Conservation (phyloP, 108 stramenopile genomes). For the Fistulifera pelliculosa region DNA sequence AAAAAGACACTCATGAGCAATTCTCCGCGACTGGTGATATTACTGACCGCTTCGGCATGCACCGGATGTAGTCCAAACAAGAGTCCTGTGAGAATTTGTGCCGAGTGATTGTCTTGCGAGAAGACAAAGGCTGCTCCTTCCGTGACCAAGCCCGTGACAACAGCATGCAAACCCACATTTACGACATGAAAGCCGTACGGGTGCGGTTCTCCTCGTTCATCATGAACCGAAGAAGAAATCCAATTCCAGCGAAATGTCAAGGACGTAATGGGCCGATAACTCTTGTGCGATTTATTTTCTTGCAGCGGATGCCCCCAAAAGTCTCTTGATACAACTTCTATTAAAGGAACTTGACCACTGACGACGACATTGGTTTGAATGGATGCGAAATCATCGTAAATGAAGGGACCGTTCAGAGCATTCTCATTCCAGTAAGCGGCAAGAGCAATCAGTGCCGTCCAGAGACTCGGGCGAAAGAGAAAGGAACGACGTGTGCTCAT, state of each 20-base stretch:
- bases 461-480: conserved; percentile 19
- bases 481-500: not conserved
- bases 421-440: conserved; percentile 27
- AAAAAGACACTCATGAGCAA: conserved; percentile 41
- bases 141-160: conserved; percentile 38
- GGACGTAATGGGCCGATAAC: conserved; percentile 46
- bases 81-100: conserved; percentile 30
- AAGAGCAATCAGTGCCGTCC: conserved; percentile 29
- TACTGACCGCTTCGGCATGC: conserved; percentile 48
- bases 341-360: conserved; percentile 32
- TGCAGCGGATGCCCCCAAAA: conserved; percentile 43
- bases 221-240: not conserved
- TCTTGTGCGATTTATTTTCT: conserved; percentile 33
- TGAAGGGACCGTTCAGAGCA: conserved; percentile 29
- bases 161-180: conserved; percentile 36
- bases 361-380: conserved; percentile 40
- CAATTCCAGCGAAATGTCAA: conserved; percentile 33
- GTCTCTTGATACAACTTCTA: conserved; percentile 27
- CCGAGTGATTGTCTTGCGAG: conserved; percentile 2
- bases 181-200: conserved; percentile 28
- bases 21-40: conserved; percentile 53
- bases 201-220: not conserved
- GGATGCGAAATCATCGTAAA: conserved; percentile 37
- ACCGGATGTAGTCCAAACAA: conserved; percentile 49
- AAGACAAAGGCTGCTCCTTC: conserved; percentile 15